phyloP scores from a whole-genome alignment of 371 early-diverging fungal species.

The Apophysomyces trapeziformis region DNA sequence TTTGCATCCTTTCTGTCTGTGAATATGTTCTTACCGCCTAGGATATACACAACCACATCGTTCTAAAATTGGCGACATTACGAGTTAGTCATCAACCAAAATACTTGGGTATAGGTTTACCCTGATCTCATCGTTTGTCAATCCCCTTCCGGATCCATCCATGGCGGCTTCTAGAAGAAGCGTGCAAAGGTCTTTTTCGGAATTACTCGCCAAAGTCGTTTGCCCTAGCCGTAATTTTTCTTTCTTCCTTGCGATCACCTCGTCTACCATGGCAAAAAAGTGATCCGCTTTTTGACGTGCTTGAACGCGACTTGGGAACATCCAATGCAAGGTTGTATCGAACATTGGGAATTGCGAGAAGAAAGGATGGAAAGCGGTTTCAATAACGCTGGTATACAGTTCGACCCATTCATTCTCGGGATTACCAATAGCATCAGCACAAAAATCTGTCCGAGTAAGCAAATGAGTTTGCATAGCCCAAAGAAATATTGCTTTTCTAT shows the following conservation, averaged over 20 bases:
- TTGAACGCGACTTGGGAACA: conserved; percentile 38
- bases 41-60: conserved; percentile 34
- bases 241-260: conserved; percentile 41
- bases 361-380: conserved; percentile 30
- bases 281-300: conserved; percentile 24
- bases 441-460: neutral
- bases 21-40: neutral
- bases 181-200: conserved; percentile 29
- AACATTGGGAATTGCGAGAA: conserved; percentile 51
- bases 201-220: neutral
- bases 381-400: conserved; percentile 18
- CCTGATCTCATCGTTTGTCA: neutral
- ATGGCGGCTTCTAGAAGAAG: conserved; percentile 27
- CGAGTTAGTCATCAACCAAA: neutral
- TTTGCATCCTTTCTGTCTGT: neutral
- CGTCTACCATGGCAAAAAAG: conserved; percentile 39
- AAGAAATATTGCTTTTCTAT: neutral
- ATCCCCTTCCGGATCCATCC: neutral
- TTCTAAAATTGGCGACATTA: neutral
- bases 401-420: conserved; percentile 20
- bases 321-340: conserved; percentile 28
- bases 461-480: conserved; percentile 3
- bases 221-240: conserved; percentile 17
- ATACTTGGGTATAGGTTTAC: neutral
- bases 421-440: conserved; percentile 22